phyloP scores from a whole-genome alignment of 2,329 filamentous ascomycete genomes.

The Pseudocercospora macadamiae region DNA sequence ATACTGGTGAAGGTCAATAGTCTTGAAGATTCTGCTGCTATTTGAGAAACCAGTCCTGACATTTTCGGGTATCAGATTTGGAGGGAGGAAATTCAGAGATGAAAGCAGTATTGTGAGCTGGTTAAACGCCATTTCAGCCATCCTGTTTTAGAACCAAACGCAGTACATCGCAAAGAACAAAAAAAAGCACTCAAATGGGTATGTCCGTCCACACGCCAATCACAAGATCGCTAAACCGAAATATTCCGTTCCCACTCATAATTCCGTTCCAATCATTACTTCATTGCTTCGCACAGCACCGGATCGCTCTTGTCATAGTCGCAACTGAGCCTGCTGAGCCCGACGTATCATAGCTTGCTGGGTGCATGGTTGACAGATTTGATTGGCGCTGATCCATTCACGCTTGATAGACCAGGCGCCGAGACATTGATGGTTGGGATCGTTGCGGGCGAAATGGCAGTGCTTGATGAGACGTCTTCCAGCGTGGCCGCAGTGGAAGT shows the following conservation, averaged over 20 bases:
- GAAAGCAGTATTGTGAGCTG: no score
- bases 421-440: slow-evolving; percentile 69
- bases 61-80: neutral
- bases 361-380: slow-evolving; percentile 52
- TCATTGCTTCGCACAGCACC: neutral
- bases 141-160: neutral
- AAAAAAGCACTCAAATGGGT: slow-evolving; percentile 36
- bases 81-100: neutral
- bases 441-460: slow-evolving; percentile 76
- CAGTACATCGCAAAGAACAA: slow-evolving; percentile 11
- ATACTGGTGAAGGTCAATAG: slow-evolving; percentile 27
- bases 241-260: neutral
- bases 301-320: slow-evolving; percentile 9
- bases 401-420: slow-evolving; percentile 66
- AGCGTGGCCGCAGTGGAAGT: slow-evolving; percentile 67
- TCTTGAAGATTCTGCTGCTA: neutral
- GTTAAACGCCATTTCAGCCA: no score
- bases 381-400: slow-evolving; percentile 60
- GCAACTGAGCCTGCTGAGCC: slow-evolving; percentile 32
- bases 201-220: slow-evolving; percentile 25
- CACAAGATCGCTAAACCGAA: slow-evolving; percentile 9
- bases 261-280: neutral
- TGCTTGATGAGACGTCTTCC: slow-evolving; percentile 64
- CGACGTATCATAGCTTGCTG: slow-evolving; percentile 31
- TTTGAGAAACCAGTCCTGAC: neutral